Conservation (phyloP, 192 early-diverging fungal species). For the Linnemannia zychae region DNA sequence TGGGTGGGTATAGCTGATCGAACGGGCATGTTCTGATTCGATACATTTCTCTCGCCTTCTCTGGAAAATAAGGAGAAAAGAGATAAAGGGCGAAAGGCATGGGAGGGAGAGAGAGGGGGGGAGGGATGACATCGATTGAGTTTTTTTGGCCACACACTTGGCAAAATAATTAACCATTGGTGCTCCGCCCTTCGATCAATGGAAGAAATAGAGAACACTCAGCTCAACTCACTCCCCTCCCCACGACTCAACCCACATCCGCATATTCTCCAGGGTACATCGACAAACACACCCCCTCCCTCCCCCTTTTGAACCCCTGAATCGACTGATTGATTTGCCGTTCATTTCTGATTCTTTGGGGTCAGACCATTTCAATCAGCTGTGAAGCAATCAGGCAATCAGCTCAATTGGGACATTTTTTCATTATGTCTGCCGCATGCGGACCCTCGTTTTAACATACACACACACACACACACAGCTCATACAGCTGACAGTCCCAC, state of each 20-base stretch:
- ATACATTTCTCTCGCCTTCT: not conserved
- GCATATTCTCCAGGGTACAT: not conserved
- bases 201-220: not conserved
- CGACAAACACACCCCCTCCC: not conserved
- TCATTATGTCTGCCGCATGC: not conserved
- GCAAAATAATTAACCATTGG: slow-evolving; percentile 30
- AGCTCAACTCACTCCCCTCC: not conserved
- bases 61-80: not conserved
- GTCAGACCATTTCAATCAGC: not conserved
- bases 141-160: not conserved
- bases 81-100: not conserved
- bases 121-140: not conserved
- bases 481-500: too few relatives aligned
- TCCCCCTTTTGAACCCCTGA: not conserved
- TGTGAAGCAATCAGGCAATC: not conserved
- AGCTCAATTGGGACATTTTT: not conserved
- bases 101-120: not conserved
- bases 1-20: not conserved
- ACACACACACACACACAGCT: not conserved
- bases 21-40: not conserved
- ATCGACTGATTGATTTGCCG: too few relatives aligned
- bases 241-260: too few relatives aligned
- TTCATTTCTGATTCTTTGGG: not conserved
- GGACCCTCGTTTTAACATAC: not conserved
- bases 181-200: slow-evolving; percentile 3